Evolutionary conservation across 2,329 filamentous ascomycete genomes (phyloP).

Genomic region (Fusarium sp.): DNA sequence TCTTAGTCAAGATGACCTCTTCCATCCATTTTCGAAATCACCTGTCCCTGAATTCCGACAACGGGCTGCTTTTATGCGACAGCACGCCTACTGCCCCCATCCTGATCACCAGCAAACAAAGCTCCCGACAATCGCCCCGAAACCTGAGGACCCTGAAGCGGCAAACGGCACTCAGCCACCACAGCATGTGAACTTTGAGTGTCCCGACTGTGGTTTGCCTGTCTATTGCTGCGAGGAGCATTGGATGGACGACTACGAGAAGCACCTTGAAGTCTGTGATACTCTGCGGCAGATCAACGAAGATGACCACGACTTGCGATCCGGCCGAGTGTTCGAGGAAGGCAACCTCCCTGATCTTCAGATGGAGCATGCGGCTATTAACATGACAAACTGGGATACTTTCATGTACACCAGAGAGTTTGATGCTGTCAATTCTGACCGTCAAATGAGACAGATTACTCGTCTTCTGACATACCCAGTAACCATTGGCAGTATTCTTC

Average conservation of each 20-base stretch:
- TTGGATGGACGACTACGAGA: constrained; percentile 95
- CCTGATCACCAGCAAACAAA: constrained; percentile 84
- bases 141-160: constrained; percentile 70
- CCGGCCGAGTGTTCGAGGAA: constrained; percentile 91
- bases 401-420: constrained; percentile 94
- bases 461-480: constrained; percentile 92
- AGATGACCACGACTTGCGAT: constrained; percentile 94
- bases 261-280: constrained; percentile 92
- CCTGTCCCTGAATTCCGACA: constrained; percentile 88
- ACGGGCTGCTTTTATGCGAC: constrained; percentile 89
- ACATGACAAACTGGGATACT: constrained; percentile 99
- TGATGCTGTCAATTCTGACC: constrained; percentile 88
- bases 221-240: constrained; percentile 95
- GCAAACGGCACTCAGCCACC: constrained; percentile 70
- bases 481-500: constrained; percentile 89
- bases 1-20: constrained; percentile 83
- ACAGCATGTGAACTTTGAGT: constrained; percentile 91
- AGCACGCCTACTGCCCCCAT: constrained; percentile 94
- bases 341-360: constrained; percentile 91
- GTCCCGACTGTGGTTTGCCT: constrained; percentile 93
- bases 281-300: constrained; percentile 93
- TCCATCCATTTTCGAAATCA: constrained; percentile 90
- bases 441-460: constrained; percentile 92
- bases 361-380: constrained; percentile 91
- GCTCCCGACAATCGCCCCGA: constrained; percentile 71